Evolutionary conservation across 345 rosid species (phyloP), one percentile per base, ranked within the genome.

Genomic region (Brassica cretica): DNA sequence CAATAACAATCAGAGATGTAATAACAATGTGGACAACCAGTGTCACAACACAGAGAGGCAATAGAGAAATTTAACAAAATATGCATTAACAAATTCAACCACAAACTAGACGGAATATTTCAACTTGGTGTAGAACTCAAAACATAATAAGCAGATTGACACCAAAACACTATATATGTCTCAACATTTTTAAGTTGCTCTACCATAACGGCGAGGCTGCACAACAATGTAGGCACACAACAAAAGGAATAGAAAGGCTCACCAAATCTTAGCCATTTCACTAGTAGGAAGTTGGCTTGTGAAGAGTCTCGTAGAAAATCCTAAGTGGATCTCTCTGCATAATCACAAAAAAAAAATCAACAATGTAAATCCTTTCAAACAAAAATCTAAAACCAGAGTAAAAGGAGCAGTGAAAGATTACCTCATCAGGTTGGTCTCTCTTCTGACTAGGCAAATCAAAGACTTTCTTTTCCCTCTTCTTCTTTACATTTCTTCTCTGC

Each of bases 231-330:
- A 53, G 24, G 58, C 24, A 73, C 9, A 51, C 3, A 30, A 21
- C 32, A 29, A 35, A 41, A 32, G 11, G 29, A 30, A 70, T 3
- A 80, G 27, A 72, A 53, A 6, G 2, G 18, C 91, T 93, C 81
- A 93, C 97, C 98, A 95, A 84, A 93, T 66, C 83, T 91, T 92
- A 6, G 99, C 96, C 98, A 95, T 93, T 80, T 91, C 94, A 21
- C 99, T 91, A 2, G 69, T 72, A 1, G 99, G 97, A 75, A 85
- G 49, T 82, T 95, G 97, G 97, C 85, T 90, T 64, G 77, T 84
- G 82, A 73, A 95, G 84, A 0, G 98, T 71, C 81, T 92, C 98
- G 19, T 93, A 90, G 77, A 93, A 95, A 73, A 95, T 87, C 88
- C 98, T 88, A 62, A 93, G 81, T 5, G 98, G 87, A 64, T 95